Conservation (phyloP, 805 yeast species). For the Citeromyces matritensis region DNA sequence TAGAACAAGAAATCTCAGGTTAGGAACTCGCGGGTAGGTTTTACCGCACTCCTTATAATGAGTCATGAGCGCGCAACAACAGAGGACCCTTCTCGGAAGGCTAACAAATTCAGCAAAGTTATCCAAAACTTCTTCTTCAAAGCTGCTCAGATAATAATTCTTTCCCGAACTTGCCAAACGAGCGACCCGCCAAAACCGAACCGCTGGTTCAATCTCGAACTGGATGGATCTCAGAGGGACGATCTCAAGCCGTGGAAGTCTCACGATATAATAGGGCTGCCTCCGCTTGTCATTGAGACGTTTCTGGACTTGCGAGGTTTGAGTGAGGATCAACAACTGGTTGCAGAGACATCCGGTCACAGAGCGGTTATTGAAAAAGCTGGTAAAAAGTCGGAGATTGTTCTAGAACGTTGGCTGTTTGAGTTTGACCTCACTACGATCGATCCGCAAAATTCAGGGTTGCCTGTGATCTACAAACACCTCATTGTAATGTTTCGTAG, state of each 20-base stretch:
- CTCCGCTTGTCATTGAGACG: conserved; percentile 82
- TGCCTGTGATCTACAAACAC: conserved; percentile 59
- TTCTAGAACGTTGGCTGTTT: conserved; percentile 84
- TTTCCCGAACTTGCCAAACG: conserved; percentile 19
- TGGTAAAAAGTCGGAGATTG: conserved; percentile 65
- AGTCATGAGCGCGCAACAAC: too few relatives aligned
- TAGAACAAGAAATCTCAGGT: too few relatives aligned
- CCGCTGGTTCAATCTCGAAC: conserved; percentile 51
- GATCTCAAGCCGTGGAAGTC: conserved; percentile 49
- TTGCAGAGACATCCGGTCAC: conserved; percentile 37
- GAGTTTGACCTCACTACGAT: conserved; percentile 48
- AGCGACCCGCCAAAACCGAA: conserved; percentile 20
- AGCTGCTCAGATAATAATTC: conserved; percentile 40
- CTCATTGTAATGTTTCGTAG: conserved; percentile 63
- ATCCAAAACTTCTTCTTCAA: conserved; percentile 48
- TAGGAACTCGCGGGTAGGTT: too few relatives aligned
- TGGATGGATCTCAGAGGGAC: conserved; percentile 26
- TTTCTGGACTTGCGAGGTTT: conserved; percentile 52
- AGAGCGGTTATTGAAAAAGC: conserved; percentile 47
- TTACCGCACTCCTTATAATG: too few relatives aligned
- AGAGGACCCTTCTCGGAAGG: conserved; percentile 6
- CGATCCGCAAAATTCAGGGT: conserved; percentile 27
- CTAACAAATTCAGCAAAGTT: conserved; percentile 15
- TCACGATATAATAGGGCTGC: conserved; percentile 26
- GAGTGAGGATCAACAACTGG: conserved; percentile 39